Base-by-base conservation (phyloP, 768 basidiomycete species). In the Boletellus ananas region DNA sequence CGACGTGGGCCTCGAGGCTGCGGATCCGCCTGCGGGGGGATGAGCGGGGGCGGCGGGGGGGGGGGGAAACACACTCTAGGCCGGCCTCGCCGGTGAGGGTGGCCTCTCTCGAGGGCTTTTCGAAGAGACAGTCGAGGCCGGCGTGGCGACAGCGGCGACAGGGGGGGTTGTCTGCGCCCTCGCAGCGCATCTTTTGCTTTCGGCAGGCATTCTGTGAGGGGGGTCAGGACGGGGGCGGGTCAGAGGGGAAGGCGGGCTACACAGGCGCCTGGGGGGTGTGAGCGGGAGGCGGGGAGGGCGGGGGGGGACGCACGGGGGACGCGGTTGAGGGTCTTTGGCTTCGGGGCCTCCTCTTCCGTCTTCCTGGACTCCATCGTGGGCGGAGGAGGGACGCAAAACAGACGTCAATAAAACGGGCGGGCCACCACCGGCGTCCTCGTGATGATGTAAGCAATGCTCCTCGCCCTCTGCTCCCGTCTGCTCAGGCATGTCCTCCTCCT, bases 101-200 rank as follows among this genome's bases (percentile, higher is more conserved):
- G 13, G 89, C 87, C 65, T 94, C 91, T 58, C 85, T 78, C 12
- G 83, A 85, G 3, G 94, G 94, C 60, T 96, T 96, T 69, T 97
- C 94, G 65, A 97, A 95, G 31, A 96, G 77, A 72, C 94, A 97
- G 36, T 94, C 90, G 12, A 96, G 76, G 3, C 90, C 89, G 17
- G 88, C 85, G 60, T 92, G 87, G 29, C 90, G 79, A 71, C 94
- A 97, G 38, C 94, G 83, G 61, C 88, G 85, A 70, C 94, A 97
- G n/a, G 94, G 94, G 21, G 94, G 94, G 61, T 90, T 93, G 66
- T 96, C 94, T 14, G 93, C 94, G 2, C 92, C 93, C 68, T 94
- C 92, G 65, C 94, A 97, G 59, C 93, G 79, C 94, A 96, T 96
- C 74, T 96, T 96, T 76, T 94, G 93, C 63, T 92, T 90, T 59